Conservation (phyloP, 2,329 filamentous ascomycete species). For the Emydomyces testavorans region DNA sequence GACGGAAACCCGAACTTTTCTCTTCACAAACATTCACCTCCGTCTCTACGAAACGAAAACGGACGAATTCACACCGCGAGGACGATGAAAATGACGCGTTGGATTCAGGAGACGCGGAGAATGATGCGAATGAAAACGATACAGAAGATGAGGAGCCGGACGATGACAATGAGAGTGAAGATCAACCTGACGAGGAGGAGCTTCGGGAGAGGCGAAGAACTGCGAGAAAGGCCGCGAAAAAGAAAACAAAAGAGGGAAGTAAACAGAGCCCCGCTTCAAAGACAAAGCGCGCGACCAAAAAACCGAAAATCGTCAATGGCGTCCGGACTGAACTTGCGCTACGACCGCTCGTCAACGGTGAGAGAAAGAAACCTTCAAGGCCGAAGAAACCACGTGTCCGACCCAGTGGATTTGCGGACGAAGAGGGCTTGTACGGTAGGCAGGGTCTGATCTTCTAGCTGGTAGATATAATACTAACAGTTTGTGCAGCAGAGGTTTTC, state of each 20-base stretch:
- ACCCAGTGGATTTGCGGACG: slow-evolving; percentile 40
- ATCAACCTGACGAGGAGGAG: slow-evolving; percentile 26
- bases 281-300: slow-evolving; percentile 38
- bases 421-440: slow-evolving; percentile 48
- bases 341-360: slow-evolving; percentile 39
- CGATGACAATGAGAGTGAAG: slow-evolving; percentile 17
- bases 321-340: slow-evolving; percentile 42
- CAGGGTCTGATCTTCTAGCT: slow-evolving; percentile 6
- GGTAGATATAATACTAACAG: slow-evolving; percentile 18
- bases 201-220: slow-evolving; percentile 22
- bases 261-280: slow-evolving; percentile 28
- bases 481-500: slow-evolving; percentile 46
- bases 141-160: slow-evolving; percentile 25
- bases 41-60: slow-evolving; percentile 39
- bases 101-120: slow-evolving; percentile 25
- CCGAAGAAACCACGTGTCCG: slow-evolving; percentile 42
- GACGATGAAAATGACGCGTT: slow-evolving; percentile 28
- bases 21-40: slow-evolving; percentile 24
- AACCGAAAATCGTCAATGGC: slow-evolving; percentile 44
- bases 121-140: slow-evolving; percentile 30
- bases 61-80: slow-evolving; percentile 28
- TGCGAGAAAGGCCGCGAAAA: slow-evolving; percentile 36
- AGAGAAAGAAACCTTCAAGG: slow-evolving; percentile 34
- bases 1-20: slow-evolving; percentile 34
- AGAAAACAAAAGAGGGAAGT: slow-evolving; percentile 38